Base-by-base conservation (phyloP, 371 early-diverging fungal species). In the Lichtheimia ramosa region DNA sequence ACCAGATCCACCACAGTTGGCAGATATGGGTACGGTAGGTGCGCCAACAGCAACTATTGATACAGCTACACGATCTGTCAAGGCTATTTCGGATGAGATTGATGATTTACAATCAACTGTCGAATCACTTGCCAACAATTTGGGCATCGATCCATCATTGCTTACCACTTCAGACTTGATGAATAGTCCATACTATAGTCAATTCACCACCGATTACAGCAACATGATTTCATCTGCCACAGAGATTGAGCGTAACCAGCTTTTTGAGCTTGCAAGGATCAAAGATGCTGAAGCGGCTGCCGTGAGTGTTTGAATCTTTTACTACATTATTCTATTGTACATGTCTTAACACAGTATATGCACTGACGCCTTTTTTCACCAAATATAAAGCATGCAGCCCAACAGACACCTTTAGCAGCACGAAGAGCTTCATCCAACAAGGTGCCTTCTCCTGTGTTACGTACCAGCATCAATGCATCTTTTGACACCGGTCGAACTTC, bases 51-150 rank as follows among this genome's bases (percentile, higher is more conserved):
- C 18, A 16, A 43, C 46, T 0, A 43, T 55, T 20, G 59, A 68
- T 40, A 48, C 61, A 14, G 68, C 68, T 25, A 48, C 65, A 23
- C 61, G 66, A 6, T 68, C 75, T 18, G 72, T 63, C 4, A 62
- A 67, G 46, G 65, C 64, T 0, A 75, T 75, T 20, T 59, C 70
- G 10, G 42, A 67, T 18, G 70, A 75, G 15, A 72, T 75, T 39
- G 60, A 70, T 20, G 43, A 54, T 12, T 59, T 75, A 16, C 70
- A 75, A 56, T 34, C 43, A 12, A 65, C 66, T 43, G 67, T 75
- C 5, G 72, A 75, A 54, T 48, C 63, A 5, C 42, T 75, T 40
- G 75, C 72, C 8, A 48, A 51, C 48, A 53, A 65, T 23, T 54
- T 72, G 21, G 73, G 73, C n/a, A 60, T 73, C n/a, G 59, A 67